Evolutionary conservation across 2,329 filamentous ascomycete species (phyloP).

Genomic region (Aspergillus latus): DNA sequence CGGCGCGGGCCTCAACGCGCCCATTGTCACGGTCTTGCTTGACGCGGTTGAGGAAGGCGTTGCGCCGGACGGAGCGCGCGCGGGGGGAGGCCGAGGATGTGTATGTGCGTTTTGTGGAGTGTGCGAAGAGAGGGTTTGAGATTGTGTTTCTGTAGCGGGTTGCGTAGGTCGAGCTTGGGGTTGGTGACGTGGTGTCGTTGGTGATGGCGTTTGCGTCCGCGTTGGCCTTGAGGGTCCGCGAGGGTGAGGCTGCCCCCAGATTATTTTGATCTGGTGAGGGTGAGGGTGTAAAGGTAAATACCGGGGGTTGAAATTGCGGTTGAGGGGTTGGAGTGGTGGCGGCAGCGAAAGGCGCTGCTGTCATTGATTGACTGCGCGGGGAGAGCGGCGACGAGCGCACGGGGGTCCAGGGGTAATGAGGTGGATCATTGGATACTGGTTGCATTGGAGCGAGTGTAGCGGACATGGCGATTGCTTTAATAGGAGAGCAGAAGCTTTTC

Average conservation of each 20-base stretch:
- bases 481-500: neutral
- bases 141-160: constrained; percentile 38
- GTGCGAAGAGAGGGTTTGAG: constrained; percentile 33
- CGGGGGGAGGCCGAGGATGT: constrained; percentile 25
- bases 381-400: constrained; percentile 27
- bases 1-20: constrained; percentile 43
- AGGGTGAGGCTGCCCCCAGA: neutral
- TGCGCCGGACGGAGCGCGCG: constrained; percentile 37
- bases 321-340: neutral
- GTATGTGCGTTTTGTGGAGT: constrained; percentile 19
- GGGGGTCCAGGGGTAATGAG: constrained; percentile 26
- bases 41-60: constrained; percentile 44
- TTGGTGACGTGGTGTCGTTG: constrained; percentile 6
- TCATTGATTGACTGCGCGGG: constrained; percentile 11
- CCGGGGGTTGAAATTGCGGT: neutral
- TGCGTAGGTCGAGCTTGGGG: constrained; percentile 29
- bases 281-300: constrained; percentile 8
- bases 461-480: constrained; percentile 27
- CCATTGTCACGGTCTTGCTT: constrained; percentile 40
- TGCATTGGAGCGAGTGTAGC: constrained; percentile 25
- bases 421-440: constrained; percentile 14
- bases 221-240: neutral
- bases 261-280: neutral
- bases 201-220: no score
- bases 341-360: neutral